Conservation (phyloP, 78 protist genomes). For the Trichosphaerium sp. region DNA sequence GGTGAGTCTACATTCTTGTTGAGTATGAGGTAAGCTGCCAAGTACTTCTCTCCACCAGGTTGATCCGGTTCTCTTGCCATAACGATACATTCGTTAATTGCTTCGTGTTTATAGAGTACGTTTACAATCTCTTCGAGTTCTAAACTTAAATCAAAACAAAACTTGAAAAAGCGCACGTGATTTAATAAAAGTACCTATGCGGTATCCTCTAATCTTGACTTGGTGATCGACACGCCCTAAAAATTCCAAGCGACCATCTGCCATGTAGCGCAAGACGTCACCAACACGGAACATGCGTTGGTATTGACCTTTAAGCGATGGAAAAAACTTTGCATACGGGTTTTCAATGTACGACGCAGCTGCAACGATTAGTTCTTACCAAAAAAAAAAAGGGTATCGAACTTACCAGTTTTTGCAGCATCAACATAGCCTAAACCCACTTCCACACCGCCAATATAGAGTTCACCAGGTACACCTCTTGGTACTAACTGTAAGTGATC, state of each 20-base stretch:
- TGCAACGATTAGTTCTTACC: too few species aligned
- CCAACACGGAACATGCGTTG: slow-evolving; percentile 35
- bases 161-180: too few species aligned
- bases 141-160: too few species aligned
- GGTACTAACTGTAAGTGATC: slow-evolving; percentile 3
- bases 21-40: not conserved
- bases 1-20: not conserved
- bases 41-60: not conserved
- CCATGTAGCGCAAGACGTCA: slow-evolving; percentile 5
- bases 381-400: too few species aligned
- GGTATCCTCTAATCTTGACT: not conserved
- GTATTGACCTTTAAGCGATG: too few species aligned
- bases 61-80: slow-evolving; percentile 8
- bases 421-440: slow-evolving; percentile 26
- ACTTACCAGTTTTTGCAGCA: too few species aligned
- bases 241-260: slow-evolving; percentile 11
- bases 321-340: too few species aligned
- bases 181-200: too few species aligned
- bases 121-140: slow-evolving; percentile 13
- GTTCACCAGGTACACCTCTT: slow-evolving; percentile 40
- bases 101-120: not conserved
- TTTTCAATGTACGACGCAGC: too few species aligned
- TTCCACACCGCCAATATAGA: slow-evolving; percentile 19
- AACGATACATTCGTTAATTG: not conserved
- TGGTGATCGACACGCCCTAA: slow-evolving; percentile 15